A percentile compares a stretch with the other conserved stretches of the same genome.
phyloP scores from a whole-genome alignment of 345 rosid genomes.

The Corchorus olitorius region DNA sequence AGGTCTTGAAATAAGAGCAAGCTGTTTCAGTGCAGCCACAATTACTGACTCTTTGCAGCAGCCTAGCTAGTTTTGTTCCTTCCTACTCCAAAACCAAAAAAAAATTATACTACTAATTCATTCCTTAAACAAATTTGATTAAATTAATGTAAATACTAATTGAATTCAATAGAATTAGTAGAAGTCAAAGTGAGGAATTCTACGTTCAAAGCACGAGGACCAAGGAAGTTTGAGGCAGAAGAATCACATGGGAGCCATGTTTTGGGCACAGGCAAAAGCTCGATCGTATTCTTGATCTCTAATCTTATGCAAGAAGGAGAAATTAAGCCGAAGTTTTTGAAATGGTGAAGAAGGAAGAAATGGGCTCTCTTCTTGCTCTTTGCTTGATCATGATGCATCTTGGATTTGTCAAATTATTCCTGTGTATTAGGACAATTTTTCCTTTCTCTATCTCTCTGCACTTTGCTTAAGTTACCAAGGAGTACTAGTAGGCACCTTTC shows the following conservation, averaged over 20 bases:
- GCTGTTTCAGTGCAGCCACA: conserved; percentile 20
- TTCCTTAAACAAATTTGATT: background rate
- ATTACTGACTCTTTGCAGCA: conserved; percentile 16
- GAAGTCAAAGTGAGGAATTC: conserved; percentile 53
- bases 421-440: conserved; percentile 14
- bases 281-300: background rate
- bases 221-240: conserved; percentile 49
- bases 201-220: conserved; percentile 51
- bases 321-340: too few relatives aligned
- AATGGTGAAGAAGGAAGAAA: too few relatives aligned
- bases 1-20: conserved; percentile 6
- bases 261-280: conserved; percentile 24
- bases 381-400: background rate
- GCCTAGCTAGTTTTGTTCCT: background rate
- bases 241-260: conserved; percentile 59
- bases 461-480: conserved; percentile 21
- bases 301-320: background rate
- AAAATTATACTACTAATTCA: too few relatives aligned
- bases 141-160: background rate
- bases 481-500: background rate
- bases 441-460: background rate
- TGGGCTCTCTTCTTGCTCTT: too few relatives aligned
- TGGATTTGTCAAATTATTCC: background rate
- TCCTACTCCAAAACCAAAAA: too few relatives aligned
- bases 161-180: conserved; percentile 5